A percentile compares a stretch with the other conserved stretches of the same genome.
phyloP scores from a whole-genome alignment of 352 stramenopile species.

The Phytophthora aleatoria region DNA sequence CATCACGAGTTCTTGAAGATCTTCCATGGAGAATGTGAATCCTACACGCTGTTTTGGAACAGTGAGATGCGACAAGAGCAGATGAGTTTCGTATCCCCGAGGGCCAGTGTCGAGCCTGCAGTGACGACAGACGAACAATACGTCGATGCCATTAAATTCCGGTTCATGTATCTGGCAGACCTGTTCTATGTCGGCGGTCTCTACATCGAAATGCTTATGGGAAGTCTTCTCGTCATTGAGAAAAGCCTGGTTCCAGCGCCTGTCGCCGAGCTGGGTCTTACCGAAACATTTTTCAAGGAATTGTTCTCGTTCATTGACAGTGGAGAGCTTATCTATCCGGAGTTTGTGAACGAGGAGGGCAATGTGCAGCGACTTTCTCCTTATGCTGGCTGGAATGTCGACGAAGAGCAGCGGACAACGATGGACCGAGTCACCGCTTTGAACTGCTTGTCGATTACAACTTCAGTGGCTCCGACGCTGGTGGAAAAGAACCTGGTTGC shows the following conservation, averaged over 20 bases:
- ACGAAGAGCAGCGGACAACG: slow-evolving; percentile 50
- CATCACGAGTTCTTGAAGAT: slow-evolving; percentile 87
- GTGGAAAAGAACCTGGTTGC: slow-evolving; percentile 64
- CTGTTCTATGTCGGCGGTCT: slow-evolving; percentile 68
- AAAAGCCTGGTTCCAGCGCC: slow-evolving; percentile 47
- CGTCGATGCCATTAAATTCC: slow-evolving; percentile 59
- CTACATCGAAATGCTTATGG: slow-evolving; percentile 80
- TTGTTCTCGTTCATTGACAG: slow-evolving; percentile 83
- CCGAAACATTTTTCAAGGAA: slow-evolving; percentile 70
- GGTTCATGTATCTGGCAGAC: slow-evolving; percentile 70
- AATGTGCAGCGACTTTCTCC: slow-evolving; percentile 40
- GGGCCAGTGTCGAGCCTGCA: slow-evolving; percentile 40
- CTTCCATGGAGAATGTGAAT: slow-evolving; percentile 78
- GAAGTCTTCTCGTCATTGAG: slow-evolving; percentile 68
- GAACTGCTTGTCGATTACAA: slow-evolving; percentile 67
- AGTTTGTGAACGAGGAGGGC: slow-evolving; percentile 37
- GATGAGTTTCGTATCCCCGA: slow-evolving; percentile 53
- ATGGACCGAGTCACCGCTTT: slow-evolving; percentile 64
- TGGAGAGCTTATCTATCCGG: slow-evolving; percentile 49
- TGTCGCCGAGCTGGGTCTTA: slow-evolving; percentile 60
- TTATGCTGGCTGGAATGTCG: slow-evolving; percentile 65
- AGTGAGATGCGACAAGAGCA: slow-evolving; percentile 73
- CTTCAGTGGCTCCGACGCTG: slow-evolving; percentile 53
- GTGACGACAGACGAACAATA: slow-evolving; percentile 49
- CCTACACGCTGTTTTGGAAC: slow-evolving; percentile 86